Conservation (phyloP, 225 moss, liverwort and hornwort genomes). For the Physcomitrellopsis africana region DNA sequence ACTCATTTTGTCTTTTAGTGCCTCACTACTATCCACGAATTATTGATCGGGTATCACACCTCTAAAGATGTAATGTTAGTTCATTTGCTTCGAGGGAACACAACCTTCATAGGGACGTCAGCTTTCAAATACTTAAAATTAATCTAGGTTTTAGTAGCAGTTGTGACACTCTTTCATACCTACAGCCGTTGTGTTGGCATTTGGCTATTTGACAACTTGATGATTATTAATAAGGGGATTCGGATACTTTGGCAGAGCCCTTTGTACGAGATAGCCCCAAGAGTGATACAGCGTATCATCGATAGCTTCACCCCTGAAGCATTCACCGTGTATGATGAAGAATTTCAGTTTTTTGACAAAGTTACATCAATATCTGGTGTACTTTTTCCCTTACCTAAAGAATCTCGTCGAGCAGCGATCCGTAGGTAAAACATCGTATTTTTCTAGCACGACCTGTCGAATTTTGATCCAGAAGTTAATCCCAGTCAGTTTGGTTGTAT, state of each 20-base stretch:
- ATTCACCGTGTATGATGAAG: slow-evolving; percentile 58
- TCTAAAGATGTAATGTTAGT: background rate
- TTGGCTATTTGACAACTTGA: background rate
- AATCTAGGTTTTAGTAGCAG: slow-evolving; percentile 15
- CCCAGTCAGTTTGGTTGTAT: background rate
- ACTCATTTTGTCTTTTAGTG: slow-evolving; percentile 5
- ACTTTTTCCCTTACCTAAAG: slow-evolving; percentile 80
- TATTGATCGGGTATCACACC: slow-evolving; percentile 3
- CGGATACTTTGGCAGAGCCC: slow-evolving; percentile 47
- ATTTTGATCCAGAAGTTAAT: slow-evolving; percentile 15
- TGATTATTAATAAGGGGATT: slow-evolving; percentile 21
- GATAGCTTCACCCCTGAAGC: slow-evolving; percentile 79
- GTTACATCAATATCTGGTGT: slow-evolving; percentile 85
- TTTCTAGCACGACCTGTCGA: slow-evolving; percentile 9
- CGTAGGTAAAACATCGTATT: slow-evolving; percentile 53
- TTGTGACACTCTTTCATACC: background rate
- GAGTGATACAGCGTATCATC: slow-evolving; percentile 71
- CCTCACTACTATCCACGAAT: background rate
- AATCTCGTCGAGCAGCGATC: slow-evolving; percentile 72
- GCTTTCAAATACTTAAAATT: background rate
- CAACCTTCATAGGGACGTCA: background rate
- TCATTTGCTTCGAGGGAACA: background rate
- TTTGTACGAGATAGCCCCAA: slow-evolving; percentile 74
- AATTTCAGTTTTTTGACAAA: slow-evolving; percentile 87
- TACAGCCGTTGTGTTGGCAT: background rate